Base-by-base conservation (phyloP, 305 asterid genomes). In the Fraxinus baroniana region DNA sequence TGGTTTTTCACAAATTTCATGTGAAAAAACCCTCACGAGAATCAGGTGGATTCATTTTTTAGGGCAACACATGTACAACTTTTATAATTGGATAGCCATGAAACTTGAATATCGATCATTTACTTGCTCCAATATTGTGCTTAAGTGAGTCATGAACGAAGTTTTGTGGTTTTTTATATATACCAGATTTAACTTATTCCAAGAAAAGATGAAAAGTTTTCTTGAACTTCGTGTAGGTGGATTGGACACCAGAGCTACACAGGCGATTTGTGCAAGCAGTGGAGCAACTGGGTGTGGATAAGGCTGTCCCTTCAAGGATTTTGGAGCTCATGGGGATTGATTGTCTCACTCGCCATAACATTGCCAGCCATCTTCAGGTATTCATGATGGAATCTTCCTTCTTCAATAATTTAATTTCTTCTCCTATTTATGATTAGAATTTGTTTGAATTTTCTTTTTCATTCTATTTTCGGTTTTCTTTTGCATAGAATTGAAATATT, bases 341-440 rank as follows among this genome's bases (percentile, higher is more conserved):
- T 85, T 93, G 98, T 85, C 98, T 95, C 85, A 95, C 98, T 83
- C 97, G 98, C 62, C 98, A 95, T 82, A 95, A 95, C 79, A 90
- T 95, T 68, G 98, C 98, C 2, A 95, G 98, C 85, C 98, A 95
- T 92, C 98, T 95, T 83, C 98, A 95, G 84, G 98, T 95, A 91
- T 55, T 6, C 44, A 33, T 28, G 30, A 32, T 28, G 30, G 36
- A 68, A 68, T 12, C 74, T 26, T 28, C 8, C 17, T 66, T 30
- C 17, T 66, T 30, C 64, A 0, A n/a, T 55, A 55, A n/a, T 55
- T 55, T 5, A 55, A 55, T 55, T 55, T 55, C 64, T n/a, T 55
- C 64, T 26, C 18, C 37, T 26, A 9, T 8, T 22, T 68, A 26
- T 55, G 24, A 5, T 28, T 28, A 60, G 4, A 7, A 60, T 8